Conservation (phyloP, 805 yeast genomes). For the Candida takata region DNA sequence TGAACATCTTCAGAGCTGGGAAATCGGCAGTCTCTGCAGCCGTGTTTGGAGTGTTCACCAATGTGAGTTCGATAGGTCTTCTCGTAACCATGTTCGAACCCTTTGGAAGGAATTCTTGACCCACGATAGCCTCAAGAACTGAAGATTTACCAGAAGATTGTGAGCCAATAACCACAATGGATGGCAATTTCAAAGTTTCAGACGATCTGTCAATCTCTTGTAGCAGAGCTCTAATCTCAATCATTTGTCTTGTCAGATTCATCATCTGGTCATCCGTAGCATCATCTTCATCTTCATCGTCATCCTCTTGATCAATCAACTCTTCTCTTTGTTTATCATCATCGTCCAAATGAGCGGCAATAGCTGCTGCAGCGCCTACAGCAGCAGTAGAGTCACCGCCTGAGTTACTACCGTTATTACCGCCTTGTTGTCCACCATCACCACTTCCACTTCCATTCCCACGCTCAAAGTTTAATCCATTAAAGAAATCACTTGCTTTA, state of each 20-base stretch:
- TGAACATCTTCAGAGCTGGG: slow-evolving; percentile 78
- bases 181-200: slow-evolving; percentile 77
- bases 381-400: slow-evolving; percentile 40
- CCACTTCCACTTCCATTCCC: slow-evolving; percentile 16
- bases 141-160: slow-evolving; percentile 97
- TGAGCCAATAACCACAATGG: slow-evolving; percentile 95
- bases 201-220: slow-evolving; percentile 65
- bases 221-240: slow-evolving; percentile 80
- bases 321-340: slow-evolving; percentile 32
- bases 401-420: slow-evolving; percentile 11
- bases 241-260: slow-evolving; percentile 90
- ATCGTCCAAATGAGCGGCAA: slow-evolving; percentile 39
- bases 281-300: slow-evolving; percentile 46
- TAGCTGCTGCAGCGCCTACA: slow-evolving; percentile 46
- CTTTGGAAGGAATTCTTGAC: slow-evolving; percentile 95
- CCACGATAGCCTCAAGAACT: slow-evolving; percentile 91
- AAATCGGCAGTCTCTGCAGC: slow-evolving; percentile 89
- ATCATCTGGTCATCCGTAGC: slow-evolving; percentile 78
- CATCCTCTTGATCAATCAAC: slow-evolving; percentile 37
- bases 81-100: slow-evolving; percentile 98
- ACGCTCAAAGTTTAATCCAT: slow-evolving; percentile 20
- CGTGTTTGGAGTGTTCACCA: slow-evolving; percentile 75
- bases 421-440: slow-evolving; percentile 7
- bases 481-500: slow-evolving; percentile 20
- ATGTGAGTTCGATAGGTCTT: slow-evolving; percentile 91